These are phyloP conservation scores for Plantago lanceolata DNA, from an alignment of 305 asterid genomes.

Conservation along the genomic window DNA sequence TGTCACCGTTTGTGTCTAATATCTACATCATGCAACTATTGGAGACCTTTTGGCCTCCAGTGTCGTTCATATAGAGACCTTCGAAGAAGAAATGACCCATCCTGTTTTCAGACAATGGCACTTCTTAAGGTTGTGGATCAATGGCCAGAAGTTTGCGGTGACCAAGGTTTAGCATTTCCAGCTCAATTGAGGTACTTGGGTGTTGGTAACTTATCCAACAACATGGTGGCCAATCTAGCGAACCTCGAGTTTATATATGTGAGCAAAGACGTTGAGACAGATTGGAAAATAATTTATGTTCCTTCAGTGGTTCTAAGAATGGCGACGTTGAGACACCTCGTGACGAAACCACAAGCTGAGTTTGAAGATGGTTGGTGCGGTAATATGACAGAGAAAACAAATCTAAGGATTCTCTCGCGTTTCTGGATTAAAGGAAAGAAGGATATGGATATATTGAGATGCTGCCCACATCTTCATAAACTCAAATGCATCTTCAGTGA, in stretches of 20 bases:
- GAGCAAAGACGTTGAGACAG: too few relatives aligned
- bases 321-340: constrained; percentile 26
- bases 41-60: constrained; percentile 12
- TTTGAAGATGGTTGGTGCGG: constrained; percentile 3
- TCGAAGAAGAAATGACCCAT: neutral
- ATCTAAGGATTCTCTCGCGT: neutral
- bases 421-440: neutral
- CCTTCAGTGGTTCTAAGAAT: constrained; percentile 20
- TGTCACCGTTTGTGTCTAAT: constrained; percentile 1
- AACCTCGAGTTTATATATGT: constrained; percentile 27
- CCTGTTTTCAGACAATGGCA: constrained; percentile 5
- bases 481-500: neutral
- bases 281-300: neutral
- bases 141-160: too few relatives aligned
- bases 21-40: too few relatives aligned
- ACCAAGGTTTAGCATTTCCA: neutral
- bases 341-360: neutral
- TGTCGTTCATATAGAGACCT: constrained; percentile 5
- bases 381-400: neutral
- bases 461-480: constrained; percentile 10
- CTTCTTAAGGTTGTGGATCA: constrained; percentile 24
- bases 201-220: constrained; percentile 1
- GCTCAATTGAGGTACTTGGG: constrained; percentile 29
- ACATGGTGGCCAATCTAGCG: constrained; percentile 20
- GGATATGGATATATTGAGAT: constrained; percentile 12